phyloP scores from a whole-genome alignment of 495 filamentous ascomycete genomes.

The Letharia lupina region DNA sequence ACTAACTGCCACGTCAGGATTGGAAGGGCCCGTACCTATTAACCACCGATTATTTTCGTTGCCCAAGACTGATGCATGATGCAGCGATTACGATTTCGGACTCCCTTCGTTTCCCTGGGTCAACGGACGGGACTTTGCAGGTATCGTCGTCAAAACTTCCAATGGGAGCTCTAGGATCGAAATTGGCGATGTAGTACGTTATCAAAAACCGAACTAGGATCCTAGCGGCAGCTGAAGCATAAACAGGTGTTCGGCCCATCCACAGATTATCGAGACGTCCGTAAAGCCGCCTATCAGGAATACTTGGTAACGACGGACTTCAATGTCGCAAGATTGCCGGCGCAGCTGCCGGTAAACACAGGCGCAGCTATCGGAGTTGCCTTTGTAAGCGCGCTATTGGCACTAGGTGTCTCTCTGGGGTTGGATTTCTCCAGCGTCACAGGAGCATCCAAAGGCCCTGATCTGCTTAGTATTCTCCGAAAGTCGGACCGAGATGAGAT shows the following conservation, averaged over 20 bases:
- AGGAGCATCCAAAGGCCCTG: conserved; percentile 39
- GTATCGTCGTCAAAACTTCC: conserved; percentile 45
- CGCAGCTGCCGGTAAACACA: conserved; percentile 37
- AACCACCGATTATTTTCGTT: conserved; percentile 9
- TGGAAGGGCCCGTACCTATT: conserved; percentile 59
- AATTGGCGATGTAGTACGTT: conserved; percentile 43
- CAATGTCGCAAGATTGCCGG: conserved; percentile 53
- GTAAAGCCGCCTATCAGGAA: conserved; percentile 62
- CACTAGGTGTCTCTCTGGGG: conserved; percentile 54
- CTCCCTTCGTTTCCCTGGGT: conserved; percentile 58
- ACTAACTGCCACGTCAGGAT: conserved; percentile 30
- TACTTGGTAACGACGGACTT: conserved; percentile 55
- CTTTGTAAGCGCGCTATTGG: conserved; percentile 51
- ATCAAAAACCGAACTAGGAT: background rate
- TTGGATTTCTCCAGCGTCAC: conserved; percentile 43
- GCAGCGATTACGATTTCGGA: conserved; percentile 58
- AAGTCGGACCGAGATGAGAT: conserved; percentile 33
- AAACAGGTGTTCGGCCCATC: conserved; percentile 48
- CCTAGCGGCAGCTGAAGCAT: background rate
- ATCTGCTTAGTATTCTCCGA: conserved; percentile 40
- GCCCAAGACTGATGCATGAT: background rate
- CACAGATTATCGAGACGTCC: conserved; percentile 62
- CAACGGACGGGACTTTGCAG: conserved; percentile 55
- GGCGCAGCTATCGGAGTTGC: conserved; percentile 57
- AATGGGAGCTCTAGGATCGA: conserved; percentile 38